Evolutionary conservation across 2,329 filamentous ascomycete genomes (phyloP), one percentile per base, ranked within the genome.

Genomic region (Xylariaceae sp.): DNA sequence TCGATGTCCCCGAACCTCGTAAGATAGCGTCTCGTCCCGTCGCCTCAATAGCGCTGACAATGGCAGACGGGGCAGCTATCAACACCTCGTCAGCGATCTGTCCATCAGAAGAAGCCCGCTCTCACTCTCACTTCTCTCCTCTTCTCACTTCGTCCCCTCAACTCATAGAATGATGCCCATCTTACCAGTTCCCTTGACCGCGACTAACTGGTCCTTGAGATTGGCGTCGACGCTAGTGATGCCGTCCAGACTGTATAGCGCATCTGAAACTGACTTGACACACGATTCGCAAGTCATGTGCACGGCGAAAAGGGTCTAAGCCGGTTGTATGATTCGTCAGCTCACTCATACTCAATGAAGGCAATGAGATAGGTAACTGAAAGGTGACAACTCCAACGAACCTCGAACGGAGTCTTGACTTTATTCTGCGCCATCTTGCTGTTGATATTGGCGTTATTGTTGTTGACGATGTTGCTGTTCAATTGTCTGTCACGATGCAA

Each of bases 1-100:
- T 88, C 71, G 90, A 88, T 67, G 82, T 83, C 64, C 94, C 94
- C 61, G 89, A 92, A 57, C 94, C 94, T 66, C 94, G 88, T 59
- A 99, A 78, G 70, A 99, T 97, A 51, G 93, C 93, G 82, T 97
- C 93, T 70, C 92, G 86, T 55, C 94, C 94, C 8, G 92, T 97
- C 50, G 82, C 81, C 77, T 97, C 89, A 64, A 97, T 96, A 6
- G 93, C 89, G 63, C 87, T 80, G 35, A 97, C 92, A 65, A 97
- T 96, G 51, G 88, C 84, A 56, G 92, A 97, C 13, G 94, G 94
- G 17, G 94, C 86, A 66, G 90, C 90, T 83, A 68, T 66, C 57
- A 53, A 35, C 49, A 50, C 37, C 30, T 56, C 39, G 57, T 66
- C 56, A 66, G 64, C 55, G 49, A 54, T 55, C 45, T 45, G 47